phyloP scores from a whole-genome alignment of 2,329 filamentous ascomycete species.

The Hypomyces rosellus region DNA sequence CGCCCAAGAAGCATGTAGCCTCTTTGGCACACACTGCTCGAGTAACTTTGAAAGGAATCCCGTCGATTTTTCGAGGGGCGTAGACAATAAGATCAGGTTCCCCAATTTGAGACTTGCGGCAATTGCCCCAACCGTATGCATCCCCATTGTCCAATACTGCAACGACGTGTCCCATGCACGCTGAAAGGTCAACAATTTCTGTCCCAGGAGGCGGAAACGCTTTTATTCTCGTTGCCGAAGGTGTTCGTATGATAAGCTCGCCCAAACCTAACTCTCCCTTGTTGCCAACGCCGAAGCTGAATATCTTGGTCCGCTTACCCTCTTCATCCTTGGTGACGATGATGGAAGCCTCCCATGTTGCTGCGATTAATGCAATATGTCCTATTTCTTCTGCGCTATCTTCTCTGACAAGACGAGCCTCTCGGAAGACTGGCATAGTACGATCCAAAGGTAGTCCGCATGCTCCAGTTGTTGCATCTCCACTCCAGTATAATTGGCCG shows the following conservation, averaged over 20 bases:
- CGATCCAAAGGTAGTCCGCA: constrained; percentile 39
- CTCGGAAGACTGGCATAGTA: constrained; percentile 32
- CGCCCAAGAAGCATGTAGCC: constrained; percentile 68
- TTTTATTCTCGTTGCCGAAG: constrained; percentile 43
- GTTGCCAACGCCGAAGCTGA: constrained; percentile 57
- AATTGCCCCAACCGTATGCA: constrained; percentile 83
- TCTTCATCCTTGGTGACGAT: constrained; percentile 45
- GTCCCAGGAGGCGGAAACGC: constrained; percentile 58
- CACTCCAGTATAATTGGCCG: constrained; percentile 59
- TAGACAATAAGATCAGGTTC: constrained; percentile 46
- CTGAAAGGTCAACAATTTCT: constrained; percentile 58
- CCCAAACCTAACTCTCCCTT: constrained; percentile 71
- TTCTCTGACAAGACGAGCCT: constrained; percentile 29
- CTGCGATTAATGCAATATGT: constrained; percentile 46
- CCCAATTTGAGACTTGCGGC: constrained; percentile 79
- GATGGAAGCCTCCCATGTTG: constrained; percentile 73
- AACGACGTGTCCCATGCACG: constrained; percentile 73
- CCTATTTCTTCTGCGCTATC: constrained; percentile 23
- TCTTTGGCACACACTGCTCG: constrained; percentile 75
- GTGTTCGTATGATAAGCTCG: constrained; percentile 41
- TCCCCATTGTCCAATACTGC: constrained; percentile 67
- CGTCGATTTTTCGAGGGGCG: constrained; percentile 54
- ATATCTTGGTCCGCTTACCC: constrained; percentile 44
- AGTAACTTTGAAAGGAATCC: constrained; percentile 53
- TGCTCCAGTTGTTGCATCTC: constrained; percentile 50